Conservation (phyloP, 1,139 yeast genomes). For the Diutina scorzettiae region DNA sequence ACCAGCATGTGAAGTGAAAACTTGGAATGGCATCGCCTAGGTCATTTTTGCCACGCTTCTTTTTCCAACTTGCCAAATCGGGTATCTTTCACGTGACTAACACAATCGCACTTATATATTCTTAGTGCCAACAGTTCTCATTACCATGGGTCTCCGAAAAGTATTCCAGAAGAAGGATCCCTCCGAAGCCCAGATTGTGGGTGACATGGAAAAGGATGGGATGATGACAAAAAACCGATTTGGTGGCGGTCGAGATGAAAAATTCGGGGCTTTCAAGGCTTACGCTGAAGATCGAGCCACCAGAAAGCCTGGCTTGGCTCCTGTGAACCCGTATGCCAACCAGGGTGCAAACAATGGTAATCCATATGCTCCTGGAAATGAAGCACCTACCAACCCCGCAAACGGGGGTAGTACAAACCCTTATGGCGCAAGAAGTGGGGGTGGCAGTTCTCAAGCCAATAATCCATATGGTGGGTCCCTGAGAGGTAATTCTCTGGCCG, state of each 20-base stretch:
- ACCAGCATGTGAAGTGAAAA: too few relatives aligned
- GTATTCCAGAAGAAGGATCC: constrained; percentile 53
- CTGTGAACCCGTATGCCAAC: constrained; percentile 34
- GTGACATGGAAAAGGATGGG: constrained; percentile 40
- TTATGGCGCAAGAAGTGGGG: not conserved
- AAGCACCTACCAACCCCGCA: not conserved
- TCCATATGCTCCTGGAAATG: constrained; percentile 7
- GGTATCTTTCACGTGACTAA: too few relatives aligned
- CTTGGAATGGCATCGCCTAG: too few relatives aligned
- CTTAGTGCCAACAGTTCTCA: not conserved
- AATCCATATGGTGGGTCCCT: constrained; percentile 8
- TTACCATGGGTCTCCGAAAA: constrained; percentile 33
- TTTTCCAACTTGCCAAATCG: too few relatives aligned
- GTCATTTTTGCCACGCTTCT: too few relatives aligned
- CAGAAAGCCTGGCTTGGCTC: constrained; percentile 33
- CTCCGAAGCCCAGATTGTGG: constrained; percentile 42
- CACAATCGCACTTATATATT: not conserved
- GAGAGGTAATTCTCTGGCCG: not conserved
- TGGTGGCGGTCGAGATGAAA: constrained; percentile 29
- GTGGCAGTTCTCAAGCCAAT: not conserved
- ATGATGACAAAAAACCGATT: constrained; percentile 29
- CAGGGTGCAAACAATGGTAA: constrained; percentile 8
- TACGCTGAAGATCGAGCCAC: constrained; percentile 41
- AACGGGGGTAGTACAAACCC: constrained; percentile 1
- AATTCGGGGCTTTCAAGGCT: constrained; percentile 54